phyloP scores from a whole-genome alignment of 2,329 filamentous ascomycete genomes.

The Xylaria polymorpha region DNA sequence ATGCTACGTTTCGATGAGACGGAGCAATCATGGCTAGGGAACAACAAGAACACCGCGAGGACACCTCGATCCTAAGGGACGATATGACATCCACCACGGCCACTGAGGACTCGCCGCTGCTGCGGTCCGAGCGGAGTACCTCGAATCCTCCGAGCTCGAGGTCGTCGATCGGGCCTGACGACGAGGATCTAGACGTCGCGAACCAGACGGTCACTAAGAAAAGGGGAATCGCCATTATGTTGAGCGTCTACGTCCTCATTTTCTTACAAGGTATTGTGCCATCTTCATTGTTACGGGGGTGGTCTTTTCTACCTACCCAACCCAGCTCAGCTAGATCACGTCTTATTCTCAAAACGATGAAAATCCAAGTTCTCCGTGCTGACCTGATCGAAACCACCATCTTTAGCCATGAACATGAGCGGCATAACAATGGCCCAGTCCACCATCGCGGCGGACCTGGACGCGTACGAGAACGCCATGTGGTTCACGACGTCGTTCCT shows the following conservation, averaged over 20 bases:
- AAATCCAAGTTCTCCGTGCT: not conserved
- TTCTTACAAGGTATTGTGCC: conserved; percentile 65
- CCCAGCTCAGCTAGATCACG: not conserved
- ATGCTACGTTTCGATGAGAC: not conserved
- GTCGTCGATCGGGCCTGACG: conserved; percentile 20
- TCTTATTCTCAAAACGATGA: not conserved
- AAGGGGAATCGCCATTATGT: conserved; percentile 59
- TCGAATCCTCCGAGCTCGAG: conserved; percentile 16
- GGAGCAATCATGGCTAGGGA: not conserved
- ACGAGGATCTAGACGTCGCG: conserved; percentile 44
- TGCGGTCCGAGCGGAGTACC: conserved; percentile 39
- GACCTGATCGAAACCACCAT: not conserved
- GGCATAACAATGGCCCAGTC: conserved; percentile 86
- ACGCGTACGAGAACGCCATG: conserved; percentile 77
- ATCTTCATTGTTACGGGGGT: not conserved
- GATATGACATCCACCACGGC: conserved; percentile 28
- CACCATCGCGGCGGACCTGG: conserved; percentile 77
- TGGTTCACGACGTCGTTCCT: conserved; percentile 88
- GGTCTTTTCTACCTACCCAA: not conserved
- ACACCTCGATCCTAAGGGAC: conserved; percentile 12
- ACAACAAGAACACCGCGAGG: not conserved
- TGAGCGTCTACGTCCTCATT: conserved; percentile 67
- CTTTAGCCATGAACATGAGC: conserved; percentile 76
- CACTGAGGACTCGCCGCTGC: conserved; percentile 47
- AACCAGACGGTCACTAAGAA: conserved; percentile 48